phyloP scores from a whole-genome alignment of 768 basidiomycete genomes.

The Pulveroboletus ravenelii region DNA sequence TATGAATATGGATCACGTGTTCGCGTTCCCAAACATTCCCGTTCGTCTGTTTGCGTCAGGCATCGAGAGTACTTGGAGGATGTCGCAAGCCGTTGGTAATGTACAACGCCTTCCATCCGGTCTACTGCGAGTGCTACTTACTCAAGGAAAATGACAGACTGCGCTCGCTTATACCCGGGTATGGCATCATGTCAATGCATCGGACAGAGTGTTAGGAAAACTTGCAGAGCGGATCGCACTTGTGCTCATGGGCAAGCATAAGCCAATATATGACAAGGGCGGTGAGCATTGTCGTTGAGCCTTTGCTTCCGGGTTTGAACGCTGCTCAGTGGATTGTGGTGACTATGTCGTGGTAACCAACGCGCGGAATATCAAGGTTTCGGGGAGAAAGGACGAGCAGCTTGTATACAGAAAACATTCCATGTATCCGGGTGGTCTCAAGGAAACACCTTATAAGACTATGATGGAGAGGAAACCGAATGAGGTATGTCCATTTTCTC shows the following conservation, averaged over 20 bases:
- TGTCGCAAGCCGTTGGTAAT: slow-evolving; percentile 83
- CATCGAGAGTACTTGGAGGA: slow-evolving; percentile 24
- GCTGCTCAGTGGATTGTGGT: slow-evolving; percentile 81
- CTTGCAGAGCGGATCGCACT: slow-evolving; percentile 91
- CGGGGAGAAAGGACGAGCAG: slow-evolving; percentile 86
- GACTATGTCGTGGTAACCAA: slow-evolving; percentile 98
- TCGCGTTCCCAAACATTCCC: neutral
- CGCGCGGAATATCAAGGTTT: slow-evolving; percentile 75
- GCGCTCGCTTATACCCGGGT: slow-evolving; percentile 90
- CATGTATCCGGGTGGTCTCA: slow-evolving; percentile 90
- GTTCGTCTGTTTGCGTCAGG: neutral
- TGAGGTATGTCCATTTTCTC: slow-evolving; percentile 52
- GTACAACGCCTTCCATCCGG: slow-evolving; percentile 37
- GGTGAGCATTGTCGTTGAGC: slow-evolving; percentile 43
- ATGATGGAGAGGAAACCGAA: slow-evolving; percentile 88
- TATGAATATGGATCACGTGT: neutral
- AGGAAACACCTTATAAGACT: slow-evolving; percentile 79
- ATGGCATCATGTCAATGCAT: slow-evolving; percentile 94
- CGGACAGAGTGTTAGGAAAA: slow-evolving; percentile 89
- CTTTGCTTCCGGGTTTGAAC: neutral
- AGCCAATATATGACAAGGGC: slow-evolving; percentile 91
- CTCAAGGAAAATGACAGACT: slow-evolving; percentile 51
- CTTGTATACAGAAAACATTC: slow-evolving; percentile 85
- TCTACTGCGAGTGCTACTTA: neutral
- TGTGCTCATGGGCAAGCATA: slow-evolving; percentile 98